Percentiles rank a stretch among this genome's conserved stretches.
Conservation (phyloP, 805 yeast species). For the Hanseniaspora thailandica region DNA sequence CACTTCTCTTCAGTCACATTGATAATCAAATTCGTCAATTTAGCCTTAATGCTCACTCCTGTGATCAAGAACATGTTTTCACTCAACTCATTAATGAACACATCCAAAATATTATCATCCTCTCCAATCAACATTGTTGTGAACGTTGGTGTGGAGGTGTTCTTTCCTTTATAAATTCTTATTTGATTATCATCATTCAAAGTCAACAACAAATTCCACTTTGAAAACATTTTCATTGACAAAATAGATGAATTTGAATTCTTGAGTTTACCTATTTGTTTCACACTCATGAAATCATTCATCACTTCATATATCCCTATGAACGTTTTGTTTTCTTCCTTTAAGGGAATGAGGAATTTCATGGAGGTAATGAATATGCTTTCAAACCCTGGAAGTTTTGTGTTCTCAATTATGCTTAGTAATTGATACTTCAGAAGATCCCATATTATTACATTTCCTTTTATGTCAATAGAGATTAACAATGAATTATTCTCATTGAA, state of each 20-base stretch:
- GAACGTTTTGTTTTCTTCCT: neutral
- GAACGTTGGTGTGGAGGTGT: neutral
- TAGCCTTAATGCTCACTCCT: conserved; percentile 1
- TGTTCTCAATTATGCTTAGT: conserved; percentile 3
- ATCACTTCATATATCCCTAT: conserved; percentile 1
- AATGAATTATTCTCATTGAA: neutral
- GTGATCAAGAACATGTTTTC: conserved; percentile 3
- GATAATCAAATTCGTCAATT: neutral
- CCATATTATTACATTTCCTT: conserved; percentile 7
- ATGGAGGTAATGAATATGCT: neutral
- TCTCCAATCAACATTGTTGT: neutral
- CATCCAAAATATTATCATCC: conserved; percentile 2
- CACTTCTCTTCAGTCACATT: neutral
- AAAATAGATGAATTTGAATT: neutral
- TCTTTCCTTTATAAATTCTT: conserved; percentile 57
- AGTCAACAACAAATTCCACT: conserved; percentile 45
- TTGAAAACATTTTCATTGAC: conserved; percentile 8
- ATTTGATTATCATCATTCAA: conserved; percentile 68
- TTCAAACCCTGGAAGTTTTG: conserved; percentile 6
- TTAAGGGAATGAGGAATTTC: conserved; percentile 3
- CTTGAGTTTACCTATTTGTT: conserved; percentile 3
- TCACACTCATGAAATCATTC: neutral
- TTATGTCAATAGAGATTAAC: neutral
- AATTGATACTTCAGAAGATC: neutral
- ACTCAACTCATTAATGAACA: neutral